These are phyloP conservation scores for Luzula sylvatica DNA, from an alignment of 176 grass and related monocot species.

Conservation along the genomic window DNA sequence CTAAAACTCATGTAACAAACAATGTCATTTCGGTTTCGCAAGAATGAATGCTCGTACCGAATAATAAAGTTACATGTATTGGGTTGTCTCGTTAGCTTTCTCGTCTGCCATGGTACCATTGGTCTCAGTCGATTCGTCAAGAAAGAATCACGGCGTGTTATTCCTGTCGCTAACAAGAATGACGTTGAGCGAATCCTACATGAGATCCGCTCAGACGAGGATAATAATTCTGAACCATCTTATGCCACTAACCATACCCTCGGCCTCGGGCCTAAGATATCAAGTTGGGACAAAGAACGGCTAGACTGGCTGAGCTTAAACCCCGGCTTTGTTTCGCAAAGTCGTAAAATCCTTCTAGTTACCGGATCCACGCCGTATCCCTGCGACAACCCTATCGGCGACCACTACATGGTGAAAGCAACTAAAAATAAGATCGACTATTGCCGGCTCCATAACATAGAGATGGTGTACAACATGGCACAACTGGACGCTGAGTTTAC, in stretches of 20 bases:
- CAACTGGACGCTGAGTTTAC: conserved; percentile 26
- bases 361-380: conserved; percentile 35
- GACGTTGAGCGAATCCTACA: too few species aligned
- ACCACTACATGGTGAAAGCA: conserved; percentile 34
- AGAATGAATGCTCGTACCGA: too few species aligned
- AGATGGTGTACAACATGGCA: conserved; percentile 44
- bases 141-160: too few species aligned
- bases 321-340: conserved; percentile 6
- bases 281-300: conserved; percentile 31
- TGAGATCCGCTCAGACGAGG: too few species aligned
- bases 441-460: conserved; percentile 33
- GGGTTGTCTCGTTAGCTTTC: too few species aligned
- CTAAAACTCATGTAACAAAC: too few species aligned
- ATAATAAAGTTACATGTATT: too few species aligned
- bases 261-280: conserved; percentile 30
- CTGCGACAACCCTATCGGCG: conserved; percentile 30
- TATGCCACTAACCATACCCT: conserved; percentile 16
- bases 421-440: conserved; percentile 48
- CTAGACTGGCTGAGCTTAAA: conserved; percentile 24
- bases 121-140: too few species aligned
- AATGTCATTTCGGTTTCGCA: too few species aligned
- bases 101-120: too few species aligned
- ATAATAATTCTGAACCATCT: too few species aligned
- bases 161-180: too few species aligned
- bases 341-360: conserved; percentile 26